A percentile compares a stretch with the other conserved stretches of the same genome.
Evolutionary conservation across 2,329 filamentous ascomycete genomes (phyloP).

Genomic region (Pseudogymnoascus sp.): DNA sequence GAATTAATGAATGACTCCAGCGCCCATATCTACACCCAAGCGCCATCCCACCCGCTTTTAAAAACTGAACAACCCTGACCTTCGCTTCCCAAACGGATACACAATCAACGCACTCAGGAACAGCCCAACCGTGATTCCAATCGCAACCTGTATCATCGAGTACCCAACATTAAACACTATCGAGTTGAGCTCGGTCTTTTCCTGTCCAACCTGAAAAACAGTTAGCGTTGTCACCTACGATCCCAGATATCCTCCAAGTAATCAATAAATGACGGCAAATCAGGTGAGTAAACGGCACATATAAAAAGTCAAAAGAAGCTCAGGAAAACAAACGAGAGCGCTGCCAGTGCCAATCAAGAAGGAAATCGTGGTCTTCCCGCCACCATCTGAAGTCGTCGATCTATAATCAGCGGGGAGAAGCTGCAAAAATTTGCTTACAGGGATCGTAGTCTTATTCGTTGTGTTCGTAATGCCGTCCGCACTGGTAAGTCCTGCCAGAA

Average conservation of each 20-base stretch:
- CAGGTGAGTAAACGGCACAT: slow-evolving; percentile 3
- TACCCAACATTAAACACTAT: slow-evolving; percentile 35
- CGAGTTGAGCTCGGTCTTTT: slow-evolving; percentile 26
- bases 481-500: slow-evolving; percentile 50
- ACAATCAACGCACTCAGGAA: slow-evolving; percentile 35
- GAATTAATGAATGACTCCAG: background rate
- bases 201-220: background rate
- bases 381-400: background rate
- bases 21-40: background rate
- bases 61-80: slow-evolving; percentile 36
- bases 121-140: slow-evolving; percentile 37
- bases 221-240: background rate
- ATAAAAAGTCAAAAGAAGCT: slow-evolving; percentile 15
- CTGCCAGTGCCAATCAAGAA: background rate
- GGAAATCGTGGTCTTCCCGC: background rate
- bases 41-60: slow-evolving; percentile 14
- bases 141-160: slow-evolving; percentile 36
- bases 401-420: slow-evolving; percentile 1
- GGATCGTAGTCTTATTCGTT: slow-evolving; percentile 15
- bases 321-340: slow-evolving; percentile 16
- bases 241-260: slow-evolving; percentile 13
- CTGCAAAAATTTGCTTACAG: slow-evolving; percentile 4
- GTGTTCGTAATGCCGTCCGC: slow-evolving; percentile 46
- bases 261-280: slow-evolving; percentile 11
- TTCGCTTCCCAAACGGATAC: slow-evolving; percentile 36